Evolutionary conservation across 2,329 filamentous ascomycete genomes (phyloP), one percentile per base, ranked within the genome.

Genomic region (Lachnellula willkommii): DNA sequence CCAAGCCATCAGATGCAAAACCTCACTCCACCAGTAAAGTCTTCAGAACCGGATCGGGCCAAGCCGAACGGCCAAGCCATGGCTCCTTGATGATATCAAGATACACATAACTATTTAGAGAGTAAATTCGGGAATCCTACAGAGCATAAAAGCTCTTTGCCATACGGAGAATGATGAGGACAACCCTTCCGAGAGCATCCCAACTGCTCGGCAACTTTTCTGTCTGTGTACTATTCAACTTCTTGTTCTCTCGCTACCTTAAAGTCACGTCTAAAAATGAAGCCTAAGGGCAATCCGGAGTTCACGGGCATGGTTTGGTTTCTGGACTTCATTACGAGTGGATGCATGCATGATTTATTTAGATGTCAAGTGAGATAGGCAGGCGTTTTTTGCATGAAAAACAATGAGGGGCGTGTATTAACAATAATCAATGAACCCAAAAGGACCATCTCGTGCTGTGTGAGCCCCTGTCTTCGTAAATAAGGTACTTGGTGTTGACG

Each of bases 21-120:
- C 55, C 67, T 84, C 50, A 82, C 80, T 15, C 83, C 84, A 24
- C 84, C 83, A 2, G 74, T 82, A 61, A 84, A 88, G 72, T 73
- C 57, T 26, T 59, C 63, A 7, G 66, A 68, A 50, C 59, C 60
- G 3, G 64, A 62, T 28, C 54, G 53, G 24, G 55, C 26, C 17
- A 55, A 50, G 35, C 55, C 51, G 32, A 60, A 56, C 53, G 58
- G 63, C 26, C 66, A 68, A 43, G 48, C 56, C 49, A 47, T 56
- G n/a, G 57, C 50, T 42, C 61, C 59, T 14, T 54, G 39, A 53
- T 36, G n/a, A 51, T 12, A 14, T 45, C 11, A 11, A 6, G 42
- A 22, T 17, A 22, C 12, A 12, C 11, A 11, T 20, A 12, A 11
- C 5, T 17, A 17, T 40, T 40, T 12, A 12, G 9, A 32, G 11